A percentile compares a stretch with the other conserved stretches of the same genome.
Conservation (phyloP, 2,329 filamentous ascomycete genomes). For the Arthrobotrys sinensis region DNA sequence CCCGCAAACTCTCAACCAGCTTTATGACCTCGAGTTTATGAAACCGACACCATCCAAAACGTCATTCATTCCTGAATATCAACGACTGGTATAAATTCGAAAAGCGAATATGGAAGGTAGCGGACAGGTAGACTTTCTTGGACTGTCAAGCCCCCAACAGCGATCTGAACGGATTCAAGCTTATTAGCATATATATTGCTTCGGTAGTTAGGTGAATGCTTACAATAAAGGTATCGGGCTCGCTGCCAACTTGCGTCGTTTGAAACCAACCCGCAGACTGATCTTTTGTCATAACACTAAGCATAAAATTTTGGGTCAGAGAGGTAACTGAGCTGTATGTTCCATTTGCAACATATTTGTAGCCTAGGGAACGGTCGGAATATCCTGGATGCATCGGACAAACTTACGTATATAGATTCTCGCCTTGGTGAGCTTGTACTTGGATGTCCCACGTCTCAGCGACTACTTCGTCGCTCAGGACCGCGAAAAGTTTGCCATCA, state of each 20-base stretch:
- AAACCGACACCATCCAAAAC: neutral
- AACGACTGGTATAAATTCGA: constrained; percentile 34
- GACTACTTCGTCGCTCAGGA: neutral
- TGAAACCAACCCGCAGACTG: neutral
- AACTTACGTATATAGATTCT: constrained; percentile 39
- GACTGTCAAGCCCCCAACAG: neutral
- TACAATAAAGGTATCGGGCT: constrained; percentile 10
- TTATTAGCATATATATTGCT: neutral
- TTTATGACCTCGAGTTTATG: neutral
- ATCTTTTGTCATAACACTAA: neutral
- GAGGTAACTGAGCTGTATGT: neutral
- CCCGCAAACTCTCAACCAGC: neutral
- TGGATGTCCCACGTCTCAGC: constrained; percentile 7
- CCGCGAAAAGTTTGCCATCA: constrained; percentile 14
- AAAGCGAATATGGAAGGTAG: constrained; percentile 1
- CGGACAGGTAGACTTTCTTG: constrained; percentile 6
- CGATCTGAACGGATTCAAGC: neutral
- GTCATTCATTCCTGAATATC: neutral
- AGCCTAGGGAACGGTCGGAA: neutral
- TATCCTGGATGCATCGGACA: neutral
- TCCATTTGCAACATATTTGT: neutral
- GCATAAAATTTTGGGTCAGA: neutral
- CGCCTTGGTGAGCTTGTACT: constrained; percentile 22
- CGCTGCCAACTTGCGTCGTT: neutral
- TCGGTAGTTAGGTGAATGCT: neutral